Base-by-base conservation (phyloP, 1,139 yeast species). In the Kodamaea suecica region DNA sequence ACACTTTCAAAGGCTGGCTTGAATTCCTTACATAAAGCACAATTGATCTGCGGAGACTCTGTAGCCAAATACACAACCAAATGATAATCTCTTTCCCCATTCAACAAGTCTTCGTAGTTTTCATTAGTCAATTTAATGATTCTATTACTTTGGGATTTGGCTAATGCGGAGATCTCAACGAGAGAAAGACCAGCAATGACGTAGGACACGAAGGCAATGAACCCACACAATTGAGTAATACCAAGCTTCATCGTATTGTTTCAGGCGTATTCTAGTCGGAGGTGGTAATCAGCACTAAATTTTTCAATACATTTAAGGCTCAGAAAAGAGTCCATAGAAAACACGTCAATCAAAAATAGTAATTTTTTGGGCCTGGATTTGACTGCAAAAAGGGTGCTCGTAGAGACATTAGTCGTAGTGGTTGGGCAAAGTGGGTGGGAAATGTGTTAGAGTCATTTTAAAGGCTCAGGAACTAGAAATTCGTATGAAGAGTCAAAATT, bases 61-160 rank as follows among this genome's bases (percentile, higher is more conserved):
- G 97, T 88, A 0, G 97, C 84, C 47, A 92, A 63, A 36, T 84
- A 68, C 28, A 80, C 58, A 17, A 85, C 70, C 13, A 85, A 51
- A 32, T 83, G 75, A 56, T 77, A 80, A 50, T 87, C 88, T 50
- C 92, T 73, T 17, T 81, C 80, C 2, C 90, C 88, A 20, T 66
- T 64, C 40, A 88, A 68, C 20, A 84, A 57, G 25, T 63, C 58
- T 44, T 76, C 70, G 53, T 70, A 84, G 51, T 81, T 84, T 34
- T 59, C 61, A 49, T 84, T 92, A 27, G 75, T 79, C 46, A 90
- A 44, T 11, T 47, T 34, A 16, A 68, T 43, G 9, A 59, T 52
- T 29, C 55, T 60, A 29, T 40, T 40, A 33, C 46, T 45, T 16
- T 56, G 54, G 6, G 45, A 38, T 29, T 52, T 45, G 5, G 55